Evolutionary conservation across 257 asterid genomes (phyloP).

Genomic region (Asclepias syriaca): DNA sequence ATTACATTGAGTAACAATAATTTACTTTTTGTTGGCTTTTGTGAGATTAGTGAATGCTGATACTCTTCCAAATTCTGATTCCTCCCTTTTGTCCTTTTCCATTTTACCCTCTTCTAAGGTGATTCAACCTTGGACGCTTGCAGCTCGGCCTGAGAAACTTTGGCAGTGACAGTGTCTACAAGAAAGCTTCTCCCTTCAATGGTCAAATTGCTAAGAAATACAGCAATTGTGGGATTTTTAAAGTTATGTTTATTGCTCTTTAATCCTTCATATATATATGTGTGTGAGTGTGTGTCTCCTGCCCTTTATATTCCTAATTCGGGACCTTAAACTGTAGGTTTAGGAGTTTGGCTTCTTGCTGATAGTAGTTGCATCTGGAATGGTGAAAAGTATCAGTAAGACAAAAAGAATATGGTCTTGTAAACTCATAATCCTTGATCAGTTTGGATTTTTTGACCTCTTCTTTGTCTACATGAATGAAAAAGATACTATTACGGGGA

Average conservation of each 20-base stretch:
- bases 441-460: background rate
- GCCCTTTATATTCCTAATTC: background rate
- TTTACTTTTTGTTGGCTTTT: background rate
- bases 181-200: background rate
- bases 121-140: background rate
- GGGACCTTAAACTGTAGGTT: background rate
- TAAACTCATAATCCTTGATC: background rate
- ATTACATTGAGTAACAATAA: background rate
- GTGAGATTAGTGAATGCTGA: background rate
- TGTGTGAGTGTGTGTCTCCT: background rate
- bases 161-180: background rate
- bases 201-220: background rate
- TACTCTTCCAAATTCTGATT: background rate
- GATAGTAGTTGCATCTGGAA: background rate
- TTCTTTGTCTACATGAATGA: background rate
- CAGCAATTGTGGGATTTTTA: background rate
- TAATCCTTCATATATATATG: background rate
- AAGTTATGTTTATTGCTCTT: background rate
- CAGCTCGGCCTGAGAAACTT: background rate
- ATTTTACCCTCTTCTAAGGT: background rate
- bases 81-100: background rate
- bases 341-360: background rate
- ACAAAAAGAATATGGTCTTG: background rate
- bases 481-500: background rate
- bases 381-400: background rate